Conservation (phyloP, 2,329 filamentous ascomycete genomes). For the Venturia oleaginea region DNA sequence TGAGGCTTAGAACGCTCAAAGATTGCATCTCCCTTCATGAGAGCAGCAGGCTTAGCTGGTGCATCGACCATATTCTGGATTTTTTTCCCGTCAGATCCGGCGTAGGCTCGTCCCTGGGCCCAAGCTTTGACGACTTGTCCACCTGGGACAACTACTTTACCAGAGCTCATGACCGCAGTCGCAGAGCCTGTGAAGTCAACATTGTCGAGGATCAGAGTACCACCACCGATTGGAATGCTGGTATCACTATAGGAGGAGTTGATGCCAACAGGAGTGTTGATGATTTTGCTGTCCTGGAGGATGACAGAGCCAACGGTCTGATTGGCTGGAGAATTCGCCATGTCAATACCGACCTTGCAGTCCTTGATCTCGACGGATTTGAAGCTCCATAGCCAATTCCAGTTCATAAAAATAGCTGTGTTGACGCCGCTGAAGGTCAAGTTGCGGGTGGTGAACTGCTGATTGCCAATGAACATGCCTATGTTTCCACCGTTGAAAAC, state of each 20-base stretch:
- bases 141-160: conserved; percentile 57
- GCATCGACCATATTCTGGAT: conserved; percentile 48
- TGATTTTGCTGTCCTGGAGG: conserved; percentile 70
- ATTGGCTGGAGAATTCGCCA: conserved; percentile 48
- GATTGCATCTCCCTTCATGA: conserved; percentile 59
- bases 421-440: conserved; percentile 40
- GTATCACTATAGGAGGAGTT: conserved; percentile 66
- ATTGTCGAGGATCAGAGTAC: conserved; percentile 79
- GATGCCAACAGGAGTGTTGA: conserved; percentile 66
- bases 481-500: conserved; percentile 52
- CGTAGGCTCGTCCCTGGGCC: conserved; percentile 71
- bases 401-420: conserved; percentile 45
- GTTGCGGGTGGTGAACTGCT: conserved; percentile 51
- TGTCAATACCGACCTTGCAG: conserved; percentile 40
- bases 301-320: conserved; percentile 82
- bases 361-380: conserved; percentile 38
- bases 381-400: conserved; percentile 45
- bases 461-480: conserved; percentile 52
- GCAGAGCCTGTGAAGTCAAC: conserved; percentile 69
- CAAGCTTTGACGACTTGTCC: conserved; percentile 62
- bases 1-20: conserved; percentile 85
- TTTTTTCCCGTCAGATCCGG: conserved; percentile 36
- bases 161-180: conserved; percentile 55
- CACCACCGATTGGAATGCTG: conserved; percentile 60
- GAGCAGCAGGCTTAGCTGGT: conserved; percentile 54